phyloP scores from a whole-genome alignment of 768 basidiomycete species.

The Neoboletus brunneissimus region DNA sequence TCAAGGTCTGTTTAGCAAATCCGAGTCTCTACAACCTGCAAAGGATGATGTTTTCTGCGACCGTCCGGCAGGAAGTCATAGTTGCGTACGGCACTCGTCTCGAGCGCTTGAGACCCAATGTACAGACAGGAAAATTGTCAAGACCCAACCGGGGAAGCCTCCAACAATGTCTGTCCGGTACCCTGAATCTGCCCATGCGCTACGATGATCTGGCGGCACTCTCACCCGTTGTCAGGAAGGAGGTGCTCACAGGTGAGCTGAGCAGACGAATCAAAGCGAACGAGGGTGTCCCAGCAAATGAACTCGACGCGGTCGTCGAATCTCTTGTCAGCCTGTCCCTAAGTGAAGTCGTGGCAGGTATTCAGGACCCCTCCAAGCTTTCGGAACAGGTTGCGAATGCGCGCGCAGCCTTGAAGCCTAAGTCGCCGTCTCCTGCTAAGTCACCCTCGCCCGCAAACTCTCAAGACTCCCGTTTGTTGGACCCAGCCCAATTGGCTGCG shows the following conservation, averaged over 20 bases:
- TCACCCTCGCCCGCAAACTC: conserved; percentile 55
- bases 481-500: conserved; percentile 59
- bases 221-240: conserved; percentile 84
- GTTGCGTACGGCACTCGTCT: too few relatives aligned
- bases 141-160: too few relatives aligned
- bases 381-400: conserved; percentile 56
- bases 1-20: conserved; percentile 18
- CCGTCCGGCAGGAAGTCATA: too few relatives aligned
- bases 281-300: conserved; percentile 49
- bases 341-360: conserved; percentile 71
- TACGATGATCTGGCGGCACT: conserved; percentile 80
- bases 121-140: too few relatives aligned
- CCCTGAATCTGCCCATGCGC: conserved; percentile 78
- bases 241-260: conserved; percentile 81
- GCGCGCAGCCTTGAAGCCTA: conserved; percentile 36
- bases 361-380: conserved; percentile 68
- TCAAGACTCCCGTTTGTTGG: conserved; percentile 70
- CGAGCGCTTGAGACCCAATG: too few relatives aligned
- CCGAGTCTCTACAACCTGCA: not conserved
- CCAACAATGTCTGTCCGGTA: conserved; percentile 81
- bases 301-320: conserved; percentile 69
- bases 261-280: conserved; percentile 66
- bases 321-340: conserved; percentile 66
- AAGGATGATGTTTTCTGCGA: conserved; percentile 1
- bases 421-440: conserved; percentile 43